These are phyloP conservation scores for Penicillium desertorum DNA, from an alignment of 495 filamentous ascomycete genomes.

Conservation along the genomic window DNA sequence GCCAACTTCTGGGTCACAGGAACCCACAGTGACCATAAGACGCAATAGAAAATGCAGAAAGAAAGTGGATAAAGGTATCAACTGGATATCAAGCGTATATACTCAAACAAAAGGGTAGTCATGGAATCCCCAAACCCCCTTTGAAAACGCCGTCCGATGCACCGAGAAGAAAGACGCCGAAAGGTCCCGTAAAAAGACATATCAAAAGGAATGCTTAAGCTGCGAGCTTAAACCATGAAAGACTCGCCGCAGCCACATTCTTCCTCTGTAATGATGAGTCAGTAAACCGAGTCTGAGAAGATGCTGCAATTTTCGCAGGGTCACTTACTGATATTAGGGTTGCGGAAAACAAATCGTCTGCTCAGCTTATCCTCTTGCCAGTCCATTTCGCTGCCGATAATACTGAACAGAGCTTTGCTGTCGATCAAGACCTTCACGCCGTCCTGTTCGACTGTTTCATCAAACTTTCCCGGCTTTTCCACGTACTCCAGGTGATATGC, in stretches of 20 bases:
- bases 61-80: constrained; percentile 20
- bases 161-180: constrained; percentile 31
- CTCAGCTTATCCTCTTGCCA: constrained; percentile 96
- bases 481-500: constrained; percentile 97
- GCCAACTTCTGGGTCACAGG: background rate
- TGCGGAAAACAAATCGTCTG: constrained; percentile 86
- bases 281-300: constrained; percentile 24
- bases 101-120: constrained; percentile 25
- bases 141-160: constrained; percentile 48
- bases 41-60: constrained; percentile 10
- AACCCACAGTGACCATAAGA: background rate
- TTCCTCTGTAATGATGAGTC: constrained; percentile 65
- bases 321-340: constrained; percentile 95
- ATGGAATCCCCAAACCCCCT: constrained; percentile 17
- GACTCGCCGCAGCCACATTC: constrained; percentile 97
- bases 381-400: constrained; percentile 99
- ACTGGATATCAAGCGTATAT: constrained; percentile 43
- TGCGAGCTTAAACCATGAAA: constrained; percentile 81
- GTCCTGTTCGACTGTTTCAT: constrained; percentile 93
- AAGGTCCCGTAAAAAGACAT: constrained; percentile 20
- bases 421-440: constrained; percentile 95
- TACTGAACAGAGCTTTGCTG: constrained; percentile 94
- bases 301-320: background rate
- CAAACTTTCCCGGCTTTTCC: constrained; percentile 80
- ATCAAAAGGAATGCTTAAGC: constrained; percentile 46